These are phyloP conservation scores for Candida yuanshanica DNA, from an alignment of 805 yeast species.

Conservation along the genomic window DNA sequence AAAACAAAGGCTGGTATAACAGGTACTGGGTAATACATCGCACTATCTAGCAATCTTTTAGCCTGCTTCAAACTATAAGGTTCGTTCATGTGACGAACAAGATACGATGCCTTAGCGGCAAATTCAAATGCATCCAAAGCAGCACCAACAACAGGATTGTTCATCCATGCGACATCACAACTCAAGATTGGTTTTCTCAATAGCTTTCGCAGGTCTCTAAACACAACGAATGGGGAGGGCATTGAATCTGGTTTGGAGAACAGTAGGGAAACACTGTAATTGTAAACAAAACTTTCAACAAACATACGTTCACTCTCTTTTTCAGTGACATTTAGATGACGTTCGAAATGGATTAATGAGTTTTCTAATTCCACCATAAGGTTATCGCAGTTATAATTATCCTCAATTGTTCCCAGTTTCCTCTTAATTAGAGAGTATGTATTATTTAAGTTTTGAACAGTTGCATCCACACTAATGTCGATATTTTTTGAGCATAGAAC, in stretches of 20 bases:
- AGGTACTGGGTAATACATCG: constrained; percentile 14
- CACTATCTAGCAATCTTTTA: constrained; percentile 13
- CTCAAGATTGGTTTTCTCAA: constrained; percentile 32
- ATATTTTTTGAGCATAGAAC: constrained; percentile 33
- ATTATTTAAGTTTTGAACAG: constrained; percentile 26
- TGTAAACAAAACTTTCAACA: constrained; percentile 39
- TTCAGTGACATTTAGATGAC: background rate
- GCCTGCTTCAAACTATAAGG: constrained; percentile 9
- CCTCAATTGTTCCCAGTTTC: constrained; percentile 4
- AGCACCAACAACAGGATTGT: constrained; percentile 36
- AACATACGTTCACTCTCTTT: constrained; percentile 26
- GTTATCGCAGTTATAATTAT: background rate
- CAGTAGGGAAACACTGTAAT: constrained; percentile 34
- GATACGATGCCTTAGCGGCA: constrained; percentile 31
- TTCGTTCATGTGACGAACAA: constrained; percentile 13
- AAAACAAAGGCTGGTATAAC: constrained; percentile 16
- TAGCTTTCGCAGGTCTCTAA: constrained; percentile 26
- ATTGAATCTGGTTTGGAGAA: constrained; percentile 29
- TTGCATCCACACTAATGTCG: constrained; percentile 5
- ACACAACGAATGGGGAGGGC: constrained; percentile 39
- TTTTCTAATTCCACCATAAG: background rate
- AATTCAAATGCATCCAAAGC: constrained; percentile 30
- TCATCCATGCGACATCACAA: constrained; percentile 37
- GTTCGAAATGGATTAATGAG: background rate
- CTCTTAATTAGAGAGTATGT: constrained; percentile 33